These are phyloP conservation scores for Ceratocystis albifundus DNA, from an alignment of 2,329 filamentous ascomycete genomes.

Conservation along the genomic window DNA sequence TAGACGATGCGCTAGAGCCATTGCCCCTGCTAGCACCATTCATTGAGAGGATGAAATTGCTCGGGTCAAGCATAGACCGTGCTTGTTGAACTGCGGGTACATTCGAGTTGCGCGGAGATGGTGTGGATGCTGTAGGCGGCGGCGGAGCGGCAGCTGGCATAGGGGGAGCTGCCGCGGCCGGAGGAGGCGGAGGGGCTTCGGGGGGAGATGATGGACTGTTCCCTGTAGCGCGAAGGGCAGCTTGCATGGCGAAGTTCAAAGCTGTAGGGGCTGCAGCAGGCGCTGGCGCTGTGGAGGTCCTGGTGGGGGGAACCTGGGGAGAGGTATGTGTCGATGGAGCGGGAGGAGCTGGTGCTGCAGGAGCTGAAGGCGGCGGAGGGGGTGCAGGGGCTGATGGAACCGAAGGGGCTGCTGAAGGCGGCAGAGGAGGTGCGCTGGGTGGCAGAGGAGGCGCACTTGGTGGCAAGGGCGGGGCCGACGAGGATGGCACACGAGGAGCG, in stretches of 20 bases:
- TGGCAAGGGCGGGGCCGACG: constrained; percentile 32
- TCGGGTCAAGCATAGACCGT: constrained; percentile 59
- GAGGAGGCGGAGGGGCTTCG: constrained; percentile 32
- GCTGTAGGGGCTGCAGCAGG: constrained; percentile 8
- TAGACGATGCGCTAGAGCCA: constrained; percentile 31
- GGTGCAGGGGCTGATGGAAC: constrained; percentile 31
- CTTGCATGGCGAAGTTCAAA: constrained; percentile 22
- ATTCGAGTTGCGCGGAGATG: constrained; percentile 24
- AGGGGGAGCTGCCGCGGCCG: constrained; percentile 33
- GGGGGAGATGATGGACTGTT: constrained; percentile 29
- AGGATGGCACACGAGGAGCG: constrained; percentile 31
- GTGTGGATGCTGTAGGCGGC: constrained; percentile 29
- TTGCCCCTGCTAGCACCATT: constrained; percentile 46
- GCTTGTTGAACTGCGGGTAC: constrained; percentile 28
- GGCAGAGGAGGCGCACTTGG: constrained; percentile 35
- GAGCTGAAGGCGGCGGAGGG: constrained; percentile 31
- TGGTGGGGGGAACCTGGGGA: constrained; percentile 23
- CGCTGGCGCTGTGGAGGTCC: not conserved
- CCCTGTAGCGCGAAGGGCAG: constrained; percentile 18
- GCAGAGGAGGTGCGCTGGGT: constrained; percentile 30
- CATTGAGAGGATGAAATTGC: constrained; percentile 58
- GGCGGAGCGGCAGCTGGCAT: constrained; percentile 33
- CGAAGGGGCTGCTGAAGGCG: constrained; percentile 33
- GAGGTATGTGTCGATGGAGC: constrained; percentile 27
- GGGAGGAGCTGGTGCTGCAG: constrained; percentile 25